A percentile compares a stretch with the other conserved stretches of the same genome.
Conservation (phyloP, 257 asterid species). For the Solanum sejunctum region DNA sequence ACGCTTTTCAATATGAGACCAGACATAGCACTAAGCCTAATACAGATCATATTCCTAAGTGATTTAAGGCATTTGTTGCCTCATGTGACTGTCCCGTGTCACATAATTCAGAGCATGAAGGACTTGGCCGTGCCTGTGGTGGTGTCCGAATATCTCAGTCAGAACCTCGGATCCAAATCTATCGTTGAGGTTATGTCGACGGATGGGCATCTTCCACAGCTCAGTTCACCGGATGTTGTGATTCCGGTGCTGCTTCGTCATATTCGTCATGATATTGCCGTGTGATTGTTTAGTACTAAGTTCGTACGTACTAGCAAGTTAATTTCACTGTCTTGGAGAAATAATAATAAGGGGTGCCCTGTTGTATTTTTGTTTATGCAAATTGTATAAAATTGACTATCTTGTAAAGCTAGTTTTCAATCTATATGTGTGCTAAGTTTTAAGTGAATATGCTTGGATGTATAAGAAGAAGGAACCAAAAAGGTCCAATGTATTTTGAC, state of each 20-base stretch:
- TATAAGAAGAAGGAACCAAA: neutral
- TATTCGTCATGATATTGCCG: neutral
- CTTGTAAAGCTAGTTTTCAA: neutral
- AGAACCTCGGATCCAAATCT: neutral
- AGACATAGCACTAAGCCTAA: neutral
- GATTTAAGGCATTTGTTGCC: neutral
- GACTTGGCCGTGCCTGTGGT: neutral
- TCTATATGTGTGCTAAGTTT: neutral
- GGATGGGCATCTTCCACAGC: conserved; percentile 1
- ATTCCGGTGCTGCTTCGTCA: neutral
- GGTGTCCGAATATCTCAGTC: neutral
- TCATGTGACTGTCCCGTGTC: neutral
- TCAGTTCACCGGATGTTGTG: neutral
- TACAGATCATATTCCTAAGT: neutral
- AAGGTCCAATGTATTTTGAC: neutral
- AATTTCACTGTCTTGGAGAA: neutral
- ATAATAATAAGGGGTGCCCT: neutral
- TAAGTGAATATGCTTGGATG: neutral
- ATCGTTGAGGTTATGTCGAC: neutral
- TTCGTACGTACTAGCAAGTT: neutral
- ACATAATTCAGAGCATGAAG: conserved; percentile 3
- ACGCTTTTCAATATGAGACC: neutral
- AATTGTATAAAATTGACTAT: neutral
- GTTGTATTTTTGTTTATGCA: neutral
- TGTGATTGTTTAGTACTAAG: neutral